Percentiles rank a stretch among this genome's conserved stretches.
These are phyloP conservation scores for Pleurotus eryngii DNA, from an alignment of 768 basidiomycete species.

Conservation along the genomic window DNA sequence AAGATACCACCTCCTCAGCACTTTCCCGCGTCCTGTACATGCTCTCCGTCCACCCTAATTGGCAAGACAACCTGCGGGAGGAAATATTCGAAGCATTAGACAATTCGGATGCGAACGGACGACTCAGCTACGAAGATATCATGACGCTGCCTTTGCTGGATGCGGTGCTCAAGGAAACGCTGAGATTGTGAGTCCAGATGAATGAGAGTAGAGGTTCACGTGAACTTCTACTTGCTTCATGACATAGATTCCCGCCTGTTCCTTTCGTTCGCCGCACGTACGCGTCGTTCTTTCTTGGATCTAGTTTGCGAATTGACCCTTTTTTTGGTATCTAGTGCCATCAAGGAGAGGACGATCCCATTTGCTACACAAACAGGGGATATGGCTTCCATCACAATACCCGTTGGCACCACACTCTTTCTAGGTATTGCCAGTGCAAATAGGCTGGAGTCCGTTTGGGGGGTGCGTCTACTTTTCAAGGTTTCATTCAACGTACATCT, in stretches of 20 bases:
- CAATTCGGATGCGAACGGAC: conserved; percentile 13
- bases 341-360: conserved; percentile 41
- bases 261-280: conserved; percentile 44
- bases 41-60: conserved; percentile 32
- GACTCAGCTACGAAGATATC: conserved; percentile 33
- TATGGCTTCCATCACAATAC: conserved; percentile 34
- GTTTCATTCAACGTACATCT: neutral
- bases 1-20: conserved; percentile 46
- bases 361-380: conserved; percentile 27
- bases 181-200: conserved; percentile 32
- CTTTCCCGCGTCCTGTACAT: conserved; percentile 39
- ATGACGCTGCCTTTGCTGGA: conserved; percentile 37
- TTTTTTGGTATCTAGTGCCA: conserved; percentile 26
- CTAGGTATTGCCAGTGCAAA: conserved; percentile 47
- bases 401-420: conserved; percentile 45
- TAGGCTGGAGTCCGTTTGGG: conserved; percentile 49
- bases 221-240: neutral
- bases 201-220: neutral
- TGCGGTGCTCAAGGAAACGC: conserved; percentile 44
- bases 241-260: conserved; percentile 39
- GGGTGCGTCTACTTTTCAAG: conserved; percentile 23
- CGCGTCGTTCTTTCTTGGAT: conserved; percentile 13
- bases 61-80: conserved; percentile 34
- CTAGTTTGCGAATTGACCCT: neutral
- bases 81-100: conserved; percentile 30